Evolutionary conservation across 768 basidiomycete species (phyloP).

Genomic region (Megacollybia marginata): DNA sequence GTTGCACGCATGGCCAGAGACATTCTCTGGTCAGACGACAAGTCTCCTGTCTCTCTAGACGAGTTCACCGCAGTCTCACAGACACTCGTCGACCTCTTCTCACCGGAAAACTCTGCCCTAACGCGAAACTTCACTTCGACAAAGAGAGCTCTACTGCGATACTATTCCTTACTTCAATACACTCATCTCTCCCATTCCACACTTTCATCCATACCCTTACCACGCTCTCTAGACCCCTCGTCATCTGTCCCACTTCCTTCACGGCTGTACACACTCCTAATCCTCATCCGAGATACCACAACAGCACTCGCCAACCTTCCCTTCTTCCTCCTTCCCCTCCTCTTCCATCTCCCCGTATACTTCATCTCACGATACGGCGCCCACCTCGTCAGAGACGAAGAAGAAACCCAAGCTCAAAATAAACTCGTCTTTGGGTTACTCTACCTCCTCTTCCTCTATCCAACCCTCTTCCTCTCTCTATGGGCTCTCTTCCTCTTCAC

Average conservation of each 20-base stretch:
- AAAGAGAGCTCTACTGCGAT: constrained; percentile 70
- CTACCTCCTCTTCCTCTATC: constrained; percentile 69
- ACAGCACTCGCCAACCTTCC: constrained; percentile 68
- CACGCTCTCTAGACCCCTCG: constrained; percentile 75
- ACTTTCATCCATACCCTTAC: constrained; percentile 78
- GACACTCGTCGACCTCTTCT: constrained; percentile 86
- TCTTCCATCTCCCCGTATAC: constrained; percentile 83
- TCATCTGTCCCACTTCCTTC: constrained; percentile 71
- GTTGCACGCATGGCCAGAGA: constrained; percentile 90
- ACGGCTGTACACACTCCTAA: constrained; percentile 70
- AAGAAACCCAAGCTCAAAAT: constrained; percentile 95
- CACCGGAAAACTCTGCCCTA: constrained; percentile 53
- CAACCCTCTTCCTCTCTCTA: constrained; percentile 73
- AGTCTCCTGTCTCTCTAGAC: constrained; percentile 58
- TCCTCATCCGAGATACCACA: constrained; percentile 75
- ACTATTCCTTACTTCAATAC: constrained; percentile 80
- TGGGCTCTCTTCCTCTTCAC: constrained; percentile 83
- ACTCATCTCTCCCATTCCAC: constrained; percentile 81
- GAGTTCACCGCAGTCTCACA: constrained; percentile 84
- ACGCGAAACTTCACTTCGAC: constrained; percentile 43
- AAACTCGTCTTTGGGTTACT: constrained; percentile 87
- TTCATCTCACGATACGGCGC: constrained; percentile 72
- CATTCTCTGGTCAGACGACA: constrained; percentile 83
- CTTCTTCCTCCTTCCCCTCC: constrained; percentile 81
- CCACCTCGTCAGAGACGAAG: constrained; percentile 70